Evolutionary conservation across 306 rosid genomes (phyloP).

Genomic region (Gastrolobium villosum): DNA sequence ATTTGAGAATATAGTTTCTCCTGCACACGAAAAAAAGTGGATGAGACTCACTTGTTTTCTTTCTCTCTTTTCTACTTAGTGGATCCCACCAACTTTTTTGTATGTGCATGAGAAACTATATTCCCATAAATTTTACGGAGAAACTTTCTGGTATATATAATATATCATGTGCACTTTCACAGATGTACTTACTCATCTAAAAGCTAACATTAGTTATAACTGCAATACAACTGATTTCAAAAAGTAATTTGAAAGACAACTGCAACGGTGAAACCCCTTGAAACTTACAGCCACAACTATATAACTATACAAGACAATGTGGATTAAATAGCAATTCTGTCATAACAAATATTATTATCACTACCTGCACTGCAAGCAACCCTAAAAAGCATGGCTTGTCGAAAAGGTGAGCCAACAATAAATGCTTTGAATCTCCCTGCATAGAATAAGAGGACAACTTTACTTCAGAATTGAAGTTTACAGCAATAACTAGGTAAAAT

Average conservation of each 20-base stretch:
- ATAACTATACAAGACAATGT: too few relatives aligned
- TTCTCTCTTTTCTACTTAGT: too few relatives aligned
- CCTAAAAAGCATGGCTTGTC: conserved; percentile 90
- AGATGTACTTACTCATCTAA: background rate
- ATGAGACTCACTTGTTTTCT: too few relatives aligned
- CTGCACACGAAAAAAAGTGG: too few relatives aligned
- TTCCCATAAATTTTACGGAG: background rate
- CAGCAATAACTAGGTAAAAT: background rate
- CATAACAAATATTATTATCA: background rate
- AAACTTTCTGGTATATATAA: background rate
- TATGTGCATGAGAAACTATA: too few relatives aligned
- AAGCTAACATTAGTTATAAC: background rate
- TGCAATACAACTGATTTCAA: background rate
- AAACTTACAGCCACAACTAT: background rate
- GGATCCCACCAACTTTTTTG: too few relatives aligned
- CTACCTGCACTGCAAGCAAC: conserved; percentile 77
- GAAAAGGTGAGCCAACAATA: conserved; percentile 77
- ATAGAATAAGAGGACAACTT: background rate
- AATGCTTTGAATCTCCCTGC: conserved; percentile 71
- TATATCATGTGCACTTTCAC: background rate
- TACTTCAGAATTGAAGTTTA: conserved; percentile 20
- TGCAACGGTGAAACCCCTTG: background rate
- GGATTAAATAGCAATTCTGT: background rate
- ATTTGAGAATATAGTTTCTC: too few relatives aligned
- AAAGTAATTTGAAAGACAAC: background rate